Evolutionary conservation across 176 grass and related monocot species (phyloP).

Genomic region (Miscanthus lutarioriparius): DNA sequence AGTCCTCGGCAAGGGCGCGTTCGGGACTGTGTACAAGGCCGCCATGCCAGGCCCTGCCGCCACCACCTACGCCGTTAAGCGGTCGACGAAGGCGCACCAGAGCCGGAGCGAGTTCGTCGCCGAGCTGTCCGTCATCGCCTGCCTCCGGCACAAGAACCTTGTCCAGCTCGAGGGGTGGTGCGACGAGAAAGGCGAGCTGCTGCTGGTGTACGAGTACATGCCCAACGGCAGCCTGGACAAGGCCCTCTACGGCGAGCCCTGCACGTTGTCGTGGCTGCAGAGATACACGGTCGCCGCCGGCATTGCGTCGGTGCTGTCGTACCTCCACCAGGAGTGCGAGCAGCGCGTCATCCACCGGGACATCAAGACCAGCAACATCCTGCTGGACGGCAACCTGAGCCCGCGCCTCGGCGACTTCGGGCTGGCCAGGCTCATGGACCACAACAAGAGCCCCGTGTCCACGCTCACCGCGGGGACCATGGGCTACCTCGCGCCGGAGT

Average conservation of each 20-base stretch:
- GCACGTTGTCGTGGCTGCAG: conserved; percentile 61
- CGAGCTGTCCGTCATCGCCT: conserved; percentile 80
- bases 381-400: conserved; percentile 71
- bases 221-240: conserved; percentile 85
- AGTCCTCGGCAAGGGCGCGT: conserved; percentile 76
- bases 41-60: conserved; percentile 26
- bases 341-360: conserved; percentile 86
- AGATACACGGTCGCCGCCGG: conserved; percentile 64
- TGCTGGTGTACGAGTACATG: conserved; percentile 96
- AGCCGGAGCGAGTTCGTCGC: conserved; percentile 79
- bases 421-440: conserved; percentile 79
- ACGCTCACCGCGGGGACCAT: conserved; percentile 91
- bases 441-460: conserved; percentile 81
- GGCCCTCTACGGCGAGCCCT: conserved; percentile 65
- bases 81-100: conserved; percentile 80
- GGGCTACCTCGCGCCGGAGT: conserved; percentile 94
- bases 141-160: conserved; percentile 86
- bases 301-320: conserved; percentile 71
- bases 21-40: conserved; percentile 87
- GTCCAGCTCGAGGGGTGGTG: conserved; percentile 92
- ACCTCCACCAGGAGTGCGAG: conserved; percentile 92
- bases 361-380: conserved; percentile 89
- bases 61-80: conserved; percentile 60
- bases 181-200: conserved; percentile 67
- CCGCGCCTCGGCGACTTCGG: conserved; percentile 89